Conservation (phyloP, 345 rosid genomes). For the Citropsis articulata region DNA sequence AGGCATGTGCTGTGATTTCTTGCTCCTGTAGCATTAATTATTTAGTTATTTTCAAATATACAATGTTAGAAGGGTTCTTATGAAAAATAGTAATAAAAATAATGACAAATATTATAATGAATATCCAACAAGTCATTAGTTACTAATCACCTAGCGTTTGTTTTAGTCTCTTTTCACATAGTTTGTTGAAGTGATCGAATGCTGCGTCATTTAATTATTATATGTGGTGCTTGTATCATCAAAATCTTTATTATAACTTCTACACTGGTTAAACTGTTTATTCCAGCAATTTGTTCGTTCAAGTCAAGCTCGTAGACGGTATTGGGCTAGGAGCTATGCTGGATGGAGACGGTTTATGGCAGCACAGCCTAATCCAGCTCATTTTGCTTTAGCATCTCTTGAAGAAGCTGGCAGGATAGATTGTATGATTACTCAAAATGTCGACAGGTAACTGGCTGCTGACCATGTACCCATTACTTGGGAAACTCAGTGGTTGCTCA, state of each 20-base stretch:
- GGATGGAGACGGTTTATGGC: conserved; percentile 87
- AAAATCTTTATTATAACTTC: conserved; percentile 4
- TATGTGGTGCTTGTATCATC: not conserved
- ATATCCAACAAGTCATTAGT: not conserved
- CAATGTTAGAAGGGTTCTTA: not conserved
- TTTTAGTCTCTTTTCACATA: not conserved
- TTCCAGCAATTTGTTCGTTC: conserved; percentile 72
- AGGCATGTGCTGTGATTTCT: conserved; percentile 46
- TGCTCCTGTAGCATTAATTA: conserved; percentile 11
- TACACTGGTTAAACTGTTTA: not conserved
- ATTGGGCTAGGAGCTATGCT: conserved; percentile 98
- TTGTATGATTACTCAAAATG: conserved; percentile 87
- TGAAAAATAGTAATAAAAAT: not conserved
- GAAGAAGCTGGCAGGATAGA: conserved; percentile 68
- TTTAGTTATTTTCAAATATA: not conserved
- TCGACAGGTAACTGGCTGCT: conserved; percentile 54
- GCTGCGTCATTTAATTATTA: not conserved
- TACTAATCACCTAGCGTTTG: not conserved
- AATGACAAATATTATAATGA: not conserved
- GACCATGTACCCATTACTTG: not conserved
- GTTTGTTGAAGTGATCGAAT: not conserved
- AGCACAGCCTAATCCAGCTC: conserved; percentile 73
- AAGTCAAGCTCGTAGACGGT: conserved; percentile 64
- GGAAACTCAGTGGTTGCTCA: conserved; percentile 15
- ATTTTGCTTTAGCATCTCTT: conserved; percentile 75